phyloP scores from a whole-genome alignment of 768 basidiomycete species.

The Sporobolomyces phaffii region DNA sequence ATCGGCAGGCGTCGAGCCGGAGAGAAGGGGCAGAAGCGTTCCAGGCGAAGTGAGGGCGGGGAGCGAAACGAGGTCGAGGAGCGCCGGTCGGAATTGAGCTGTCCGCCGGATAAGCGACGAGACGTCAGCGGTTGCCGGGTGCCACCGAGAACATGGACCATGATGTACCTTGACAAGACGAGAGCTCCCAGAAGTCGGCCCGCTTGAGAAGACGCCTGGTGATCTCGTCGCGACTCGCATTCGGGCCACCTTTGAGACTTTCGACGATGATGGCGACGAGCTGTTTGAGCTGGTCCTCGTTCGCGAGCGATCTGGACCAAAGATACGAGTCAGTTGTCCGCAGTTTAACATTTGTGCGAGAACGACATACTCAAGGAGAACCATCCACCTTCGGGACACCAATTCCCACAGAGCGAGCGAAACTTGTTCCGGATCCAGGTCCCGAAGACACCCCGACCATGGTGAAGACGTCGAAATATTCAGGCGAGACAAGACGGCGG shows the following conservation, averaged over 20 bases:
- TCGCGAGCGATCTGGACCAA: neutral
- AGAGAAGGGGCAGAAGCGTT: neutral
- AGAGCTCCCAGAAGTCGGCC: slow-evolving; percentile 32
- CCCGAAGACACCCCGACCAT: neutral
- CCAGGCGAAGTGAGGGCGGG: neutral
- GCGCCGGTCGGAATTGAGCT: slow-evolving; percentile 11
- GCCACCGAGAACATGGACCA: neutral
- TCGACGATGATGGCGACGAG: neutral
- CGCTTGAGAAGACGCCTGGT: slow-evolving; percentile 5
- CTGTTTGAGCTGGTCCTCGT: slow-evolving; percentile 9
- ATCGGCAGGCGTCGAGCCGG: neutral
- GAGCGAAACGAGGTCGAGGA: slow-evolving; percentile 14
- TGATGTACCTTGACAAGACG: slow-evolving; percentile 10
- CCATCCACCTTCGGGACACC: slow-evolving; percentile 19
- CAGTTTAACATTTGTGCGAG: no score
- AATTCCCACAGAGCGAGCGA: slow-evolving; percentile 26
- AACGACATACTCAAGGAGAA: slow-evolving; percentile 10
- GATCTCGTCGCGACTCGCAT: neutral
- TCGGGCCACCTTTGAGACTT: neutral
- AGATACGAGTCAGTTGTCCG: neutral
- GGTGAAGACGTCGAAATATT: neutral
- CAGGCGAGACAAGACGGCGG: slow-evolving; percentile 1
- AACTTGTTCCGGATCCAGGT: neutral
- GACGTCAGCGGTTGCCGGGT: neutral
- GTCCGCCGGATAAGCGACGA: neutral